Conservation (phyloP, 768 basidiomycete species). For the Agrocybe praecox region DNA sequence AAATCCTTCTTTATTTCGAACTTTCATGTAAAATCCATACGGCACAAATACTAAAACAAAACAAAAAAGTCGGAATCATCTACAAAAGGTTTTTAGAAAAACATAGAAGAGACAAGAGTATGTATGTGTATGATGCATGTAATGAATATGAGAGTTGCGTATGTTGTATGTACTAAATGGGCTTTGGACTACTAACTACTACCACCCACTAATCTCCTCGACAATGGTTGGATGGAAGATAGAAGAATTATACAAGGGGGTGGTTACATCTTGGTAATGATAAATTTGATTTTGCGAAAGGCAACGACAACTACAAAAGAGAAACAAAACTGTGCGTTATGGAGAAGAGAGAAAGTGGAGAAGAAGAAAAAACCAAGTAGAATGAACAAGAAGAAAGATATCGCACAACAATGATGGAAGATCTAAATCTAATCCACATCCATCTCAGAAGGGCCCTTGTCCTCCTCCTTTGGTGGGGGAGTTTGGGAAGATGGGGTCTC, state of each 20-base stretch:
- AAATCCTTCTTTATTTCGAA: too few relatives aligned
- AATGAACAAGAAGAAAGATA: not conserved
- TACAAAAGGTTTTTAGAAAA: too few relatives aligned
- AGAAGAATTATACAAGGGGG: not conserved
- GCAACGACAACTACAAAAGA: not conserved
- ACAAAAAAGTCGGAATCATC: too few relatives aligned
- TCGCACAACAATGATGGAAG: not conserved
- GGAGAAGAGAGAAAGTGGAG: not conserved
- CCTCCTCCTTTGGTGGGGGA: constrained; percentile 25
- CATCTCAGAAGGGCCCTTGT: constrained; percentile 71
- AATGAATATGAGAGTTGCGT: too few relatives aligned
- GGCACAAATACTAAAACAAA: too few relatives aligned
- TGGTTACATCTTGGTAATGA: not conserved
- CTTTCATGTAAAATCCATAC: too few relatives aligned
- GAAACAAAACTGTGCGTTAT: not conserved
- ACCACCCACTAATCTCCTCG: too few relatives aligned
- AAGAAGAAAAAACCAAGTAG: not conserved
- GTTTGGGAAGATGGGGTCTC: constrained; percentile 40
- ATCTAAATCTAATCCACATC: constrained; percentile 55
- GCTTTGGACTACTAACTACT: too few relatives aligned
- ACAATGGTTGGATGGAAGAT: too few relatives aligned
- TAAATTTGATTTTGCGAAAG: not conserved
- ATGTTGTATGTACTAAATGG: too few relatives aligned
- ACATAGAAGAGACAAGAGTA: too few relatives aligned
- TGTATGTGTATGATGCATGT: too few relatives aligned